Evolutionary conservation across 2,329 filamentous ascomycete genomes (phyloP).

Genomic region (Tolypocladium cylindrosporum): DNA sequence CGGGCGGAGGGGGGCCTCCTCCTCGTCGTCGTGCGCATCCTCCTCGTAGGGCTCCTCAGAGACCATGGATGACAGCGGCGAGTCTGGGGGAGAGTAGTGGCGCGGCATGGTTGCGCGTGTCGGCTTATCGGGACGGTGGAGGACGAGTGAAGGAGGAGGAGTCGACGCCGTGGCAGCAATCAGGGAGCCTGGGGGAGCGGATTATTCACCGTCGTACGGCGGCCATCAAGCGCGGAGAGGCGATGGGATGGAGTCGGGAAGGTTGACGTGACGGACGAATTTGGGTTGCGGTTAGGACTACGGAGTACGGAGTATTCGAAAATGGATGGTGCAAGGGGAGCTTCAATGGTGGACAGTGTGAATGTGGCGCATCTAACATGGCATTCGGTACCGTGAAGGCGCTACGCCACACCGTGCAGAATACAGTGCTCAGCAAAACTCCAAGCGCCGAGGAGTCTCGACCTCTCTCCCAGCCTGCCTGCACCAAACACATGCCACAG

Average conservation of each 20-base stretch:
- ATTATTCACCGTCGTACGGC: background rate
- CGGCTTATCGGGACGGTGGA: background rate
- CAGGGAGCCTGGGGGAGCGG: background rate
- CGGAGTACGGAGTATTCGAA: background rate
- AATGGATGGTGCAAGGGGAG: constrained; percentile 1
- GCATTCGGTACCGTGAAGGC: too few relatives aligned
- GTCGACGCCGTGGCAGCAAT: background rate
- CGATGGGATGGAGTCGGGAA: background rate
- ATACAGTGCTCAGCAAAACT: background rate
- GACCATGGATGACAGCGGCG: constrained; percentile 36
- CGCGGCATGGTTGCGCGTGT: constrained; percentile 2
- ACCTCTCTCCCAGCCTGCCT: background rate
- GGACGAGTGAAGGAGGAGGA: background rate
- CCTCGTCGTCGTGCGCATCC: constrained; percentile 32
- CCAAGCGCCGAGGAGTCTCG: background rate
- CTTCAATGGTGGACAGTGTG: background rate
- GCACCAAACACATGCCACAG: background rate
- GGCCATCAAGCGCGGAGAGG: background rate
- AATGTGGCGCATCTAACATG: background rate
- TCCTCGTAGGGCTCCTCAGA: constrained; percentile 37
- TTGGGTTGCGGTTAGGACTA: background rate
- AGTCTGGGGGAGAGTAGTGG: constrained; percentile 28
- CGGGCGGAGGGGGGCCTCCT: constrained; percentile 27
- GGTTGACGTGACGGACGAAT: background rate
- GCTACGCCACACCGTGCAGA: background rate